A percentile compares a stretch with the other conserved stretches of the same genome.
phyloP scores from a whole-genome alignment of 2,329 filamentous ascomycete species.

The Monosporascus sp. region DNA sequence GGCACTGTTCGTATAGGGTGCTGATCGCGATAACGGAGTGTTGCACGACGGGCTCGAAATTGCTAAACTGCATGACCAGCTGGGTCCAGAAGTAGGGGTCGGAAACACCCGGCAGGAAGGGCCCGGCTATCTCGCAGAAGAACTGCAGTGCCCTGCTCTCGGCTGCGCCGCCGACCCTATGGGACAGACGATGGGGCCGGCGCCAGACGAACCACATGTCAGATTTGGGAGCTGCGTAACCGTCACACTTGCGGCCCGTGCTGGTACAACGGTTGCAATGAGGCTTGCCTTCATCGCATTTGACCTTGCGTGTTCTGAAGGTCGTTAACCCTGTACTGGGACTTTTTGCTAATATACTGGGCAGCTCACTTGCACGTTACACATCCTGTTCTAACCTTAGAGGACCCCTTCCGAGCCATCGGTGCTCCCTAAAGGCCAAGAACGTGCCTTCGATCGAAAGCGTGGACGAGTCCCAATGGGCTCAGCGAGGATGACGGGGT shows the following conservation, averaged over 20 bases:
- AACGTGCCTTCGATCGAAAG: no score
- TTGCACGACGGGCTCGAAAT: slow-evolving; percentile 30
- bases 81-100: slow-evolving; percentile 37
- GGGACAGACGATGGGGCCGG: slow-evolving; percentile 27
- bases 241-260: slow-evolving; percentile 27
- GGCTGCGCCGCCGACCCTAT: slow-evolving; percentile 14
- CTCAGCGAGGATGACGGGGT: neutral
- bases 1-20: slow-evolving; percentile 30
- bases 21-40: slow-evolving; percentile 35
- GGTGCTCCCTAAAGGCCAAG: neutral
- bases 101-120: slow-evolving; percentile 29
- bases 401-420: neutral
- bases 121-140: slow-evolving; percentile 32
- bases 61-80: slow-evolving; percentile 31
- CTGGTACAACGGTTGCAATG: slow-evolving; percentile 18
- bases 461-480: neutral
- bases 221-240: slow-evolving; percentile 15
- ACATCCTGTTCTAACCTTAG: neutral
- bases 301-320: slow-evolving; percentile 17
- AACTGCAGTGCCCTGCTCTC: slow-evolving; percentile 31
- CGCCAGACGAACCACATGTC: slow-evolving; percentile 26
- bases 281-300: slow-evolving; percentile 23
- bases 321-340: neutral
- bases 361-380: neutral
- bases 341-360: neutral